A percentile compares a stretch with the other conserved stretches of the same genome.
phyloP scores from a whole-genome alignment of 345 rosid species.

The Eucalyptus erythrocorys region DNA sequence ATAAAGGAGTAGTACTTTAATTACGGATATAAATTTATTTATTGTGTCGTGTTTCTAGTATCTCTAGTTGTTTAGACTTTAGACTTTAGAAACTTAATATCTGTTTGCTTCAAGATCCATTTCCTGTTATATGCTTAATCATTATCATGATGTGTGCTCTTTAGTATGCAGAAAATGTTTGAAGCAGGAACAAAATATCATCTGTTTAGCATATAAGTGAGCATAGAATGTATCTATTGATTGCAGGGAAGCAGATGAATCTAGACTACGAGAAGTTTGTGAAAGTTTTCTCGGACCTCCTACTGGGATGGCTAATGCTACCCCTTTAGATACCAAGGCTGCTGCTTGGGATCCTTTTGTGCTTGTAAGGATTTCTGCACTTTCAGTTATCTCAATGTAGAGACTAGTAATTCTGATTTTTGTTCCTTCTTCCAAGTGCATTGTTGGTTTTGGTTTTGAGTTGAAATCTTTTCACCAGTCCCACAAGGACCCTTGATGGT shows the following conservation, averaged over 20 bases:
- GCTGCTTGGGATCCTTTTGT: slow-evolving; percentile 87
- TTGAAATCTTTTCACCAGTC: neutral
- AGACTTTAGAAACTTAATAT: neutral
- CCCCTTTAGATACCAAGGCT: slow-evolving; percentile 30
- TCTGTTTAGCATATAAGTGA: neutral
- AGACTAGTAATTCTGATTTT: neutral
- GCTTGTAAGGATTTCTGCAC: slow-evolving; percentile 38
- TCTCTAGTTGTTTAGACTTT: neutral
- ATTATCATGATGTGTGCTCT: neutral
- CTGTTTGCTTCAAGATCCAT: neutral
- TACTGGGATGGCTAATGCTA: slow-evolving; percentile 63
- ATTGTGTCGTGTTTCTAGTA: neutral
- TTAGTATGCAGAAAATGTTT: neutral
- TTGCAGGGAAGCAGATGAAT: slow-evolving; percentile 93
- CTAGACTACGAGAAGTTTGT: slow-evolving; percentile 86
- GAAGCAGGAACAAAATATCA: neutral
- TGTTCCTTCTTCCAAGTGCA: neutral
- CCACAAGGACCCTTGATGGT: neutral
- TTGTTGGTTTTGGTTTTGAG: neutral
- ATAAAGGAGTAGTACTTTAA: neutral
- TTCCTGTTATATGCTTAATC: neutral
- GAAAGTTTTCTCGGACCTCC: slow-evolving; percentile 99
- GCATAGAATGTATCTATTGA: neutral
- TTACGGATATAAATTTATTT: neutral
- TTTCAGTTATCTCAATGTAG: neutral